phyloP scores from a whole-genome alignment of 768 basidiomycete genomes.

The Suillus lakei region DNA sequence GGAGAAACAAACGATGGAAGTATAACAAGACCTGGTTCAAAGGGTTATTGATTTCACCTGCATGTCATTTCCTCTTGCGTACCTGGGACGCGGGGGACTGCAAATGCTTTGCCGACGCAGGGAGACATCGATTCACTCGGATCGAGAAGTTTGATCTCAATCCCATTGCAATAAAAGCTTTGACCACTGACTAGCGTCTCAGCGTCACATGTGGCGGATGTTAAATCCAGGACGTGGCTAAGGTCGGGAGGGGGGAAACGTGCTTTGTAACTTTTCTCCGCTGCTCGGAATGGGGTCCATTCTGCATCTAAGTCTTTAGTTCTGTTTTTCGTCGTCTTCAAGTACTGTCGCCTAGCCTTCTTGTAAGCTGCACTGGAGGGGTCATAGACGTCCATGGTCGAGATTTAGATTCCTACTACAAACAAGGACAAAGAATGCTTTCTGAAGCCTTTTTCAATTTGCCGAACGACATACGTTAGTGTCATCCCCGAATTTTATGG shows the following conservation, averaged over 20 bases:
- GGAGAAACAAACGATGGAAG: slow-evolving; percentile 74
- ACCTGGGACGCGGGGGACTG: slow-evolving; percentile 46
- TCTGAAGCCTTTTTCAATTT: slow-evolving; percentile 2
- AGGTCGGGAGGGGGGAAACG: slow-evolving; percentile 81
- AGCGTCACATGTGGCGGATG: slow-evolving; percentile 41
- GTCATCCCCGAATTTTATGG: slow-evolving; percentile 13
- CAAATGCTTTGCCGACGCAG: slow-evolving; percentile 12
- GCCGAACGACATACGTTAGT: slow-evolving; percentile 12
- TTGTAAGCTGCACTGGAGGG: slow-evolving; percentile 59
- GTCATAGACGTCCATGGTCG: slow-evolving; percentile 40
- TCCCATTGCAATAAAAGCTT: slow-evolving; percentile 46
- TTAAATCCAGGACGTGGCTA: slow-evolving; percentile 68
- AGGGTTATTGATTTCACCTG: background rate
- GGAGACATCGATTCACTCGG: background rate
- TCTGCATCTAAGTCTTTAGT: slow-evolving; percentile 46
- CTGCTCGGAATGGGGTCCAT: slow-evolving; percentile 78
- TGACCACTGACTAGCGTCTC: slow-evolving; percentile 54
- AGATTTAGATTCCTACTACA: slow-evolving; percentile 20
- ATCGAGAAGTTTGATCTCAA: slow-evolving; percentile 22
- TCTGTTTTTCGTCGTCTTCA: slow-evolving; percentile 65
- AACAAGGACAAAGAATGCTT: slow-evolving; percentile 30
- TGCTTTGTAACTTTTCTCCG: slow-evolving; percentile 82
- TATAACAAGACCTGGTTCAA: slow-evolving; percentile 76
- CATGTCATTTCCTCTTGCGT: background rate
- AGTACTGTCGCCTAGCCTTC: slow-evolving; percentile 58